A percentile compares a stretch with the other conserved stretches of the same genome.
Evolutionary conservation across 129 eudicot species (phyloP).

Genomic region (Lactuca saligna): DNA sequence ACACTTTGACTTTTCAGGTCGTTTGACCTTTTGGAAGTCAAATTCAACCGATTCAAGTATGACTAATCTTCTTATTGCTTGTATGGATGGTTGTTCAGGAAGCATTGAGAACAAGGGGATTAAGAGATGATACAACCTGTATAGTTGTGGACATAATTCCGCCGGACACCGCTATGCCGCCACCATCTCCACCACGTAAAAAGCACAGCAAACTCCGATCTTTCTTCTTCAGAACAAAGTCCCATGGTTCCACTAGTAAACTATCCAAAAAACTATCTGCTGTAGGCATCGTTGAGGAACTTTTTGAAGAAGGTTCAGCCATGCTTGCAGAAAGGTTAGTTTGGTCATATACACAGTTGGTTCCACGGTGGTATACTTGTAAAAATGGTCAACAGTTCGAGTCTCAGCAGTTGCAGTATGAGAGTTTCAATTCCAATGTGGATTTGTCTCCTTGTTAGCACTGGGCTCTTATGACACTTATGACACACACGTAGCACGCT

Average conservation of each 20-base stretch:
- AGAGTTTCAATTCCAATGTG: too few species aligned
- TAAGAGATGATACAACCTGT: slow-evolving; percentile 92
- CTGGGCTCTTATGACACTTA: too few species aligned
- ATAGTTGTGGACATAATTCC: slow-evolving; percentile 92
- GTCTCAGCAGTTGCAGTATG: too few species aligned
- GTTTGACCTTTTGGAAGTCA: slow-evolving; percentile 22
- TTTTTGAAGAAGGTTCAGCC: slow-evolving; percentile 95
- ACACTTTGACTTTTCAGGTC: slow-evolving; percentile 17
- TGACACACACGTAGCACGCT: too few species aligned
- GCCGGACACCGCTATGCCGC: slow-evolving; percentile 54
- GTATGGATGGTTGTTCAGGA: slow-evolving; percentile 46
- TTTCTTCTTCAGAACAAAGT: slow-evolving; percentile 55
- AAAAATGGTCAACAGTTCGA: too few species aligned
- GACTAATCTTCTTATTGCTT: slow-evolving; percentile 15
- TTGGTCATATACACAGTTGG: neutral
- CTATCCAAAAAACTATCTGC: slow-evolving; percentile 69
- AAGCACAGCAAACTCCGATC: slow-evolving; percentile 62
- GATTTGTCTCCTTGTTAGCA: too few species aligned
- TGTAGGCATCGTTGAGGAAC: slow-evolving; percentile 79
- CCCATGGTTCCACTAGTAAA: slow-evolving; percentile 47
- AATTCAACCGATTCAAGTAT: neutral
- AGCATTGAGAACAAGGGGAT: slow-evolving; percentile 75
- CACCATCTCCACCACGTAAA: slow-evolving; percentile 65
- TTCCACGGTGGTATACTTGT: too few species aligned
- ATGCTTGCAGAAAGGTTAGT: slow-evolving; percentile 90